phyloP scores from a whole-genome alignment of 2,329 filamentous ascomycete genomes.

The Hirsutella minnesotensis region DNA sequence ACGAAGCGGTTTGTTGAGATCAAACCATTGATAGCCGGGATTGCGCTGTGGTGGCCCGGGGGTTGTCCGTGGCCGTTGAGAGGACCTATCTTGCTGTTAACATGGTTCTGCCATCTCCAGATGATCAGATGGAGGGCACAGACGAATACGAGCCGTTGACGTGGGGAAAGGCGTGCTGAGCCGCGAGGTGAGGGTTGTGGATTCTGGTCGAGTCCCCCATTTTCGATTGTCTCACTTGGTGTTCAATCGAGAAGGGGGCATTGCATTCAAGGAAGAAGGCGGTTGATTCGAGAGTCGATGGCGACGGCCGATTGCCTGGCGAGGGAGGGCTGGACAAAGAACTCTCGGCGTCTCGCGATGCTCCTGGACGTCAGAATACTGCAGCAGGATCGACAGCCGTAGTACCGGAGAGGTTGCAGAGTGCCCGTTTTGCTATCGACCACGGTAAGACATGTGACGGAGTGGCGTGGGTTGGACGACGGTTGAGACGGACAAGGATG shows the following conservation, averaged over 20 bases:
- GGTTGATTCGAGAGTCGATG: too few species aligned
- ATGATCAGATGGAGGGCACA: constrained; percentile 2
- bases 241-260: constrained; percentile 9
- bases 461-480: neutral
- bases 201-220: constrained; percentile 29
- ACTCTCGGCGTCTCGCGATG: too few species aligned
- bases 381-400: neutral
- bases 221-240: constrained; percentile 4
- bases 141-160: constrained; percentile 20
- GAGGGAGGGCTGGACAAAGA: too few species aligned
- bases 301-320: too few species aligned
- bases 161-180: constrained; percentile 37
- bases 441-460: constrained; percentile 1
- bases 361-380: too few species aligned
- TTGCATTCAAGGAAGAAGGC: constrained; percentile 6
- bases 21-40: neutral
- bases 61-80: constrained; percentile 3
- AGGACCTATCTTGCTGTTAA: constrained; percentile 9
- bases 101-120: neutral
- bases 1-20: constrained; percentile 3
- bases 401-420: neutral
- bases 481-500: neutral
- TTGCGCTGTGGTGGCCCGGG: neutral
- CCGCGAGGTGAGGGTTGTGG: constrained; percentile 34
- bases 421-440: neutral